Evolutionary conservation across 371 early-diverging fungal genomes (phyloP), one percentile per base, ranked within the genome.

Genomic region (Fennellomyces sp.): DNA sequence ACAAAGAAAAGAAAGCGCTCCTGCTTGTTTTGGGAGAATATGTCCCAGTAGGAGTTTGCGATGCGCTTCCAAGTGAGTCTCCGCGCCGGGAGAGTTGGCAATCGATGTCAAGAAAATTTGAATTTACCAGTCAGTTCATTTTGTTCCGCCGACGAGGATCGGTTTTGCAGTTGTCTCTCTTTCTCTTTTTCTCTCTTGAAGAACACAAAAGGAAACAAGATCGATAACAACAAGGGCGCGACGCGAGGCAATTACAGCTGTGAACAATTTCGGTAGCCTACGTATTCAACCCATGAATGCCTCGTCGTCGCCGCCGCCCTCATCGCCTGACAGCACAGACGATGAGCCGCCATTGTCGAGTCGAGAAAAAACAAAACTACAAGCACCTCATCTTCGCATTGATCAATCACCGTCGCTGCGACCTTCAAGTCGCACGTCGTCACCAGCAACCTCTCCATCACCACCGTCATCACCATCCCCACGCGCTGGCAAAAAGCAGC

Each of bases 401-500:
- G 67, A 70, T 56, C 61, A 57, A 47, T 57, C 64, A 45, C 53
- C 60, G 13, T 42, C 52, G 5, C 28, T 38, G 7, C 31, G 29
- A 13, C 58, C 55, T 47, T 33, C 23, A 27, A 58, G 36, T 64
- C 61, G 30, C 13, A 48, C 36, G 26, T 67, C 67, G 26, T 70
- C 73, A 13, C 73, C 73, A 5, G 52, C 53, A 3, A 56, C 60
- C 19, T 50, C 73, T 19, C 69, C 70, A 48, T 67, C 73, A 26
- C 63, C 69, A 21, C 72, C 74, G 1, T 52, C 65, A 52, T 69
- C 74, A 21, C 56, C 49, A n/a, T 55, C 65, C 49, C 60, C 70
- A 21, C 52, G 28, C 27, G 30, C 33, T n/a, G 27, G 29, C 45
- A 39, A 33, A 41, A 23, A 48, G 31, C 52, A 29, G 50, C 15